Evolutionary conservation across 83 land plant genomes (phyloP).

Genomic region (Picea engelmannii): DNA sequence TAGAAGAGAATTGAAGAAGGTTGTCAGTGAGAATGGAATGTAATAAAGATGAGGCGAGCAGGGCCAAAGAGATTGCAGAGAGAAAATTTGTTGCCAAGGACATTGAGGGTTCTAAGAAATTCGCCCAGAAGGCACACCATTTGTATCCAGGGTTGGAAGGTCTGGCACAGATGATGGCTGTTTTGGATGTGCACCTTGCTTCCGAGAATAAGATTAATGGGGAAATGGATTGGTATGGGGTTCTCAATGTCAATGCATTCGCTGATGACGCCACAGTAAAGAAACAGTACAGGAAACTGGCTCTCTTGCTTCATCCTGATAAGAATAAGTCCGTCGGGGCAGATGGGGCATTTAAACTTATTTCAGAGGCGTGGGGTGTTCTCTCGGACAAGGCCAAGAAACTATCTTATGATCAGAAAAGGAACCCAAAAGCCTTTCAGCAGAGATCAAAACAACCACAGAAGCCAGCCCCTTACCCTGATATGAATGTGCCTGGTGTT

Average conservation of each 20-base stretch:
- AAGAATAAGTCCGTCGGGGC: conserved; percentile 78
- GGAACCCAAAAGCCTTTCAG: conserved; percentile 9
- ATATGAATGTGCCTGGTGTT: neutral
- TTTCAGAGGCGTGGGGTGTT: conserved; percentile 76
- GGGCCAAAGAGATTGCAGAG: conserved; percentile 60
- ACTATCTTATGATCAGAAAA: conserved; percentile 48
- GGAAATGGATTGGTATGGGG: conserved; percentile 63
- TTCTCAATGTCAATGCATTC: conserved; percentile 47
- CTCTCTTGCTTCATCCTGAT: conserved; percentile 81
- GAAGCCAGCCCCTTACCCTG: neutral
- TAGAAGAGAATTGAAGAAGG: no score
- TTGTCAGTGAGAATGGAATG: conserved; percentile 38
- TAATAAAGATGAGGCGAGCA: conserved; percentile 55
- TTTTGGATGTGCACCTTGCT: conserved; percentile 65
- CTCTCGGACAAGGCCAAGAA: conserved; percentile 58
- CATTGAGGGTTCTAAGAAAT: conserved; percentile 47
- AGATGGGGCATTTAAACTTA: conserved; percentile 72
- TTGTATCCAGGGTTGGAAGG: conserved; percentile 67
- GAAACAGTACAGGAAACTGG: conserved; percentile 77
- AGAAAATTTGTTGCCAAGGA: conserved; percentile 44
- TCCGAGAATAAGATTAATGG: conserved; percentile 46
- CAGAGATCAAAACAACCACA: conserved; percentile 13
- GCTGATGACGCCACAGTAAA: conserved; percentile 63
- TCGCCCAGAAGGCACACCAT: conserved; percentile 55
- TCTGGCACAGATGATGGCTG: conserved; percentile 59